Base-by-base conservation (phyloP, 179 eudicot species). In the Beta macrorhiza region DNA sequence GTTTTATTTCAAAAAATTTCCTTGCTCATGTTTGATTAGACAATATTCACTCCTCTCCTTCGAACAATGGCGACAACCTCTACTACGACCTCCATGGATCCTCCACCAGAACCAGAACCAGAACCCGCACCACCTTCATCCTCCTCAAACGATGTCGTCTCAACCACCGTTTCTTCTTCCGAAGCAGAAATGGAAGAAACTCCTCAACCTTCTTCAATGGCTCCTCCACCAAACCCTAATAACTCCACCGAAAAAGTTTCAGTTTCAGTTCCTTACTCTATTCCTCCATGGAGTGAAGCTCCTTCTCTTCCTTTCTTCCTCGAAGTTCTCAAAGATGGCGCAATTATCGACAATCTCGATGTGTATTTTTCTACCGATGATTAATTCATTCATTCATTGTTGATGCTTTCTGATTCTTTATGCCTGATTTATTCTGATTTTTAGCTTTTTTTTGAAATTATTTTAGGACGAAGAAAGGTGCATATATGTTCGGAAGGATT, bases 401-500 rank as follows among this genome's bases (percentile, higher is more conserved):
- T 81, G 37, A 10, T 77, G 64, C 51, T 22, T 57, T 75, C 37
- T 5, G 19, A 57, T 3, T 15, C 25, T 17, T 32, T 0, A 32
- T 44, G 52, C 3, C 4, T 4, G n/a, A 14, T 22, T 52, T 25
- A 5, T 14, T 4, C 0, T 56, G 64, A 45, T 19, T 32, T 57
- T 53, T 32, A 59, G n/a, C 42, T 49, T 29, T 13, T 29, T 72
- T 47, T 4, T 19, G 32, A 45, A 25, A 22, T 37, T 63, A 37
- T 25, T 17, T 19, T 85, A 96, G 99, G 74, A 74, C 92, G 20
- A 86, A 92, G 88, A 96, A 96, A 89, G 99, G 99, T 37, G 99
- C 99, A 8, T 96, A 90, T 87, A 94, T 96, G 98, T 94, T 96
- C 85, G 98, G 99, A 70, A 91, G 98, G 45, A 91, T 88, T 72